Conservation (phyloP, 495 filamentous ascomycete genomes). For the Penicillium canescens region DNA sequence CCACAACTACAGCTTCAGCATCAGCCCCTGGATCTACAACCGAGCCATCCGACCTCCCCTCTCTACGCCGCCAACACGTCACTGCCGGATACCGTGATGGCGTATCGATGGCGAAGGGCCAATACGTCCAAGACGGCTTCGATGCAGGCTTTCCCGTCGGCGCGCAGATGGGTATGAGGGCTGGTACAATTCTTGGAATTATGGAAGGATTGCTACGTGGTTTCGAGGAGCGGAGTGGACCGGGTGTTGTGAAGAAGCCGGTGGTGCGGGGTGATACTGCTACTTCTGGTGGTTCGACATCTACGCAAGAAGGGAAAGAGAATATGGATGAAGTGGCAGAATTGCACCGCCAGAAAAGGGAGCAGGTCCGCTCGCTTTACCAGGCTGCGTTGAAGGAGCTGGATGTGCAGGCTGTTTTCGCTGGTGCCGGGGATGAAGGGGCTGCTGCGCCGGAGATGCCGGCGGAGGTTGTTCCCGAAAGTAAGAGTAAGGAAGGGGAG, state of each 20-base stretch:
- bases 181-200: conserved; percentile 69
- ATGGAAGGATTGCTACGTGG: conserved; percentile 62
- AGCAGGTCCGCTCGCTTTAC: conserved; percentile 43
- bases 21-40: not conserved
- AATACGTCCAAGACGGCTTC: conserved; percentile 77
- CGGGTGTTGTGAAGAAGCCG: conserved; percentile 32
- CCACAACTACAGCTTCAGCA: not conserved
- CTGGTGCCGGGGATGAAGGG: conserved; percentile 35
- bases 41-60: conserved; percentile 71
- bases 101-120: conserved; percentile 67
- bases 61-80: conserved; percentile 69
- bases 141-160: conserved; percentile 85
- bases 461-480: not conserved
- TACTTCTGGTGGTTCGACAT: not conserved
- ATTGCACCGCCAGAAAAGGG: conserved; percentile 24
- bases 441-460: not conserved
- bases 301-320: conserved; percentile 6
- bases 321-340: conserved; percentile 18
- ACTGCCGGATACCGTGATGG: conserved; percentile 93
- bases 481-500: conserved; percentile 28
- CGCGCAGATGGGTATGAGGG: conserved; percentile 70
- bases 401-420: conserved; percentile 62
- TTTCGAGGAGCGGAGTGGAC: conserved; percentile 31
- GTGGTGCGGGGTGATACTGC: conserved; percentile 12
- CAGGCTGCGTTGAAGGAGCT: conserved; percentile 60